Evolutionary conservation across 73 alveolate genomes (phyloP).

Genomic region (Paramecium biaurelia): DNA sequence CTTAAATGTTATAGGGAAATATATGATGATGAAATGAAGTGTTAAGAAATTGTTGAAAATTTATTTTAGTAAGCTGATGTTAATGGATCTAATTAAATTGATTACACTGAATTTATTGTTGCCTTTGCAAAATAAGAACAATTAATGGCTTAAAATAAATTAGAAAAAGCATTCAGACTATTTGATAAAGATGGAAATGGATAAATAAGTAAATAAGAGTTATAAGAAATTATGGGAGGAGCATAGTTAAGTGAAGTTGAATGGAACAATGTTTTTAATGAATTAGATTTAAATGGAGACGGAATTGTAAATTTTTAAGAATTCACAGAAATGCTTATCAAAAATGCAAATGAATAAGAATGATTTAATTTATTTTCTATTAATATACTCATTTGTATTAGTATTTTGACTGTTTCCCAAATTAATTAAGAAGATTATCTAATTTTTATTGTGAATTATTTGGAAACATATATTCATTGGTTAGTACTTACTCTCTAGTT

Average conservation of each 20-base stretch:
- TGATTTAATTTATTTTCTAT: background rate
- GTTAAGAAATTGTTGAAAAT: conserved; percentile 16
- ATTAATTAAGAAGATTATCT: background rate
- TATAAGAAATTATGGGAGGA: conserved; percentile 54
- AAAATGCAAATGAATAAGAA: conserved; percentile 23
- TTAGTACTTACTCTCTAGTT: background rate
- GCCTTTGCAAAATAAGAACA: conserved; percentile 28
- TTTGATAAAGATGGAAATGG: conserved; percentile 56
- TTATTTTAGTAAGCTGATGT: background rate
- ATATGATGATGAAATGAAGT: conserved; percentile 37
- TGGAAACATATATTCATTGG: background rate
- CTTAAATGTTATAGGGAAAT: conserved; percentile 34
- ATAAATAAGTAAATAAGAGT: background rate
- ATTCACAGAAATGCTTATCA: conserved; percentile 4
- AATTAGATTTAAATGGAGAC: conserved; percentile 40
- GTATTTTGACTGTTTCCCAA: background rate
- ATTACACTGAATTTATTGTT: conserved; percentile 26
- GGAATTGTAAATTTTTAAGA: background rate
- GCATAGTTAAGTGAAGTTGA: conserved; percentile 9
- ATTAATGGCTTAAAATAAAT: background rate
- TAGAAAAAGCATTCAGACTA: conserved; percentile 31
- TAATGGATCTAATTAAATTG: conserved; percentile 30
- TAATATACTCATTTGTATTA: background rate
- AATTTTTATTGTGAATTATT: background rate
- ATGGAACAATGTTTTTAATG: conserved; percentile 31